Conservation (phyloP, 768 basidiomycete species). For the Tremella mesenterica region DNA sequence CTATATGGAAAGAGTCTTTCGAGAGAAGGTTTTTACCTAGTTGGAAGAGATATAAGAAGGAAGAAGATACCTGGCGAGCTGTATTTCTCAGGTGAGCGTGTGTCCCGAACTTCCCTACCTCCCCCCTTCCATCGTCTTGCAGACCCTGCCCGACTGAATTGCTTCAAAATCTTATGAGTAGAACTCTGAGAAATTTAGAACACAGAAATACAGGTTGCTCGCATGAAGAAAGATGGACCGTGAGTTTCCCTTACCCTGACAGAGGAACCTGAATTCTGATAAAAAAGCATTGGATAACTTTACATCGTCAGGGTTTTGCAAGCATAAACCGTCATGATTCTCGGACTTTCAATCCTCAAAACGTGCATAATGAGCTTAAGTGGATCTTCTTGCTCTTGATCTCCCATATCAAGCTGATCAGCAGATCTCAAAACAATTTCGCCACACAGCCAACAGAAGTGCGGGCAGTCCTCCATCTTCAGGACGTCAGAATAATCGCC, state of each 20-base stretch:
- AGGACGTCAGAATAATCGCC: slow-evolving; percentile 37
- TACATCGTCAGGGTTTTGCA: slow-evolving; percentile 38
- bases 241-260: slow-evolving; percentile 2
- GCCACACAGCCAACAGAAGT: slow-evolving; percentile 27
- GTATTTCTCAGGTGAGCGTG: slow-evolving; percentile 32
- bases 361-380: slow-evolving; percentile 40
- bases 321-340: slow-evolving; percentile 41
- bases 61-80: slow-evolving; percentile 35
- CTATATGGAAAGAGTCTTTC: slow-evolving; percentile 35
- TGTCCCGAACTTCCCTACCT: not conserved
- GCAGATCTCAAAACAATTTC: slow-evolving; percentile 40
- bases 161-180: slow-evolving; percentile 6
- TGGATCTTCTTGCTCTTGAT: not conserved
- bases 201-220: slow-evolving; percentile 38
- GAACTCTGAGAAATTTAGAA: slow-evolving; percentile 29
- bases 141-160: too few relatives aligned
- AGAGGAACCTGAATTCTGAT: not conserved
- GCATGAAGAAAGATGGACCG: slow-evolving; percentile 43
- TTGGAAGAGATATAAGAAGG: slow-evolving; percentile 34
- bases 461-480: slow-evolving; percentile 31
- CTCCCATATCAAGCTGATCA: not conserved
- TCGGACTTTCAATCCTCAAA: slow-evolving; percentile 36
- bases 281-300: slow-evolving; percentile 31
- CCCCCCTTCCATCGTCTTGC: too few relatives aligned
- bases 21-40: slow-evolving; percentile 32